These are phyloP conservation scores for Juncus effusus DNA, from an alignment of 176 grass and related monocot species.

Conservation along the genomic window DNA sequence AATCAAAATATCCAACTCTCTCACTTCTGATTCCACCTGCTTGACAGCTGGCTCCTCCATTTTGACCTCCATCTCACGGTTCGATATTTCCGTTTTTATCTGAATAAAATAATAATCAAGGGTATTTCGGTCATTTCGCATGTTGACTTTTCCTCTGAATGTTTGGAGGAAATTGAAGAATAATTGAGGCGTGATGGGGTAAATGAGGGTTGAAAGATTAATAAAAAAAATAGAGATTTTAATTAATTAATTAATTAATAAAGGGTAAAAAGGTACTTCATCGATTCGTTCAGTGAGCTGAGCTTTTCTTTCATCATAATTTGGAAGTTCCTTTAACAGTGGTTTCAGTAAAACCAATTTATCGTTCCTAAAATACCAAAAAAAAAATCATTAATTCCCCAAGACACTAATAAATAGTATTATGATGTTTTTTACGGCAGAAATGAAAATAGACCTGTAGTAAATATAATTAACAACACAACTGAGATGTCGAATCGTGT, in stretches of 20 bases:
- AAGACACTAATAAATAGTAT: neutral
- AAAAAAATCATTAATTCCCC: neutral
- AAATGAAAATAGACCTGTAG: neutral
- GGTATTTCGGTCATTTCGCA: conserved; percentile 1
- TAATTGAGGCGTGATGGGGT: neutral
- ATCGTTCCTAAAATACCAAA: no score
- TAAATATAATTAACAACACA: conserved; percentile 64
- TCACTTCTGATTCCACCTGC: conserved; percentile 44
- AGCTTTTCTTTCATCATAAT: conserved; percentile 1
- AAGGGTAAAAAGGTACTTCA: conserved; percentile 32
- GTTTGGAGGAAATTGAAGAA: neutral
- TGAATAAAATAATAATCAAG: conserved; percentile 21
- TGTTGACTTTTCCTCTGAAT: conserved; percentile 4
- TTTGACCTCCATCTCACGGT: conserved; percentile 39
- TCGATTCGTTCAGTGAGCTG: conserved; percentile 42
- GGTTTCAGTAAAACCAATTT: conserved; percentile 29
- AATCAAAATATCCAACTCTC: conserved; percentile 42
- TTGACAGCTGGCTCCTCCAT: conserved; percentile 52
- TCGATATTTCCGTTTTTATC: conserved; percentile 46
- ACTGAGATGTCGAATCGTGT: conserved; percentile 48
- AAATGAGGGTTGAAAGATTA: neutral
- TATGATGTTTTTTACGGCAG: neutral
- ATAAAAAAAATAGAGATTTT: neutral
- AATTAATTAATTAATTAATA: neutral
- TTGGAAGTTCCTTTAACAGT: conserved; percentile 25